Conservation (phyloP, 139 green algal genomes). For the Asterochloris sp. region DNA sequence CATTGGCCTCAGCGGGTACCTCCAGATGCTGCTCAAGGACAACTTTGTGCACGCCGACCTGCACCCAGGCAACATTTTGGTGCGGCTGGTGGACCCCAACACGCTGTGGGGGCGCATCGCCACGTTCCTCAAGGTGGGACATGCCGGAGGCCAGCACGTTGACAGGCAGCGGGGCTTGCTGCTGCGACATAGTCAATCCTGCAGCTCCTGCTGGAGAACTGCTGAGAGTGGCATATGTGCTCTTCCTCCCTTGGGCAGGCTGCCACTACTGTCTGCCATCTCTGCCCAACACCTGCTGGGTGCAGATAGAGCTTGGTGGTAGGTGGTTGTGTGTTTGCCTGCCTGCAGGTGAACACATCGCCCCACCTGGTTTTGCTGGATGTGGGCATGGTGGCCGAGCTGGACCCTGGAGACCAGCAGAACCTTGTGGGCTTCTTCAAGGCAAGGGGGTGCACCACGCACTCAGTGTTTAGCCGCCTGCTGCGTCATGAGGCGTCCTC, state of each 20-base stretch:
- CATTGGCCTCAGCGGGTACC: slow-evolving; percentile 57
- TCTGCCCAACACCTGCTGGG: too few relatives aligned
- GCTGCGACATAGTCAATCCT: not conserved
- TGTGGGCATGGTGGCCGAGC: slow-evolving; percentile 73
- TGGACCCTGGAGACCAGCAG: slow-evolving; percentile 50
- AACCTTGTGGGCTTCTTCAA: slow-evolving; percentile 67
- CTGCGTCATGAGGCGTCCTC: not conserved
- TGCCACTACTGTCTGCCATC: too few relatives aligned
- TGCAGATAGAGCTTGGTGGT: not conserved
- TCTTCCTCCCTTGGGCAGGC: not conserved
- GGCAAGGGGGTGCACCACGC: not conserved
- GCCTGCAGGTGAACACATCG: not conserved
- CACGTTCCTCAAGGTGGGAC: slow-evolving; percentile 12
- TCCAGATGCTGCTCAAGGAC: slow-evolving; percentile 79
- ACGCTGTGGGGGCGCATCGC: slow-evolving; percentile 19
- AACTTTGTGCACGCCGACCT: slow-evolving; percentile 93
- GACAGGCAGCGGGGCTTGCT: too few relatives aligned
- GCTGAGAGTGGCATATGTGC: not conserved
- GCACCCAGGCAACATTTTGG: slow-evolving; percentile 85
- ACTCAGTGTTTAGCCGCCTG: not conserved
- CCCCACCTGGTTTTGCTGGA: slow-evolving; percentile 64
- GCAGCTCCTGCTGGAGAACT: not conserved
- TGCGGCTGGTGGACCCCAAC: slow-evolving; percentile 45
- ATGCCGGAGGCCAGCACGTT: too few relatives aligned
- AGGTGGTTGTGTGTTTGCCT: not conserved